Evolutionary conservation across 1,284 basidiomycete genomes (phyloP).

Genomic region (Mrakiaceae sp.): DNA sequence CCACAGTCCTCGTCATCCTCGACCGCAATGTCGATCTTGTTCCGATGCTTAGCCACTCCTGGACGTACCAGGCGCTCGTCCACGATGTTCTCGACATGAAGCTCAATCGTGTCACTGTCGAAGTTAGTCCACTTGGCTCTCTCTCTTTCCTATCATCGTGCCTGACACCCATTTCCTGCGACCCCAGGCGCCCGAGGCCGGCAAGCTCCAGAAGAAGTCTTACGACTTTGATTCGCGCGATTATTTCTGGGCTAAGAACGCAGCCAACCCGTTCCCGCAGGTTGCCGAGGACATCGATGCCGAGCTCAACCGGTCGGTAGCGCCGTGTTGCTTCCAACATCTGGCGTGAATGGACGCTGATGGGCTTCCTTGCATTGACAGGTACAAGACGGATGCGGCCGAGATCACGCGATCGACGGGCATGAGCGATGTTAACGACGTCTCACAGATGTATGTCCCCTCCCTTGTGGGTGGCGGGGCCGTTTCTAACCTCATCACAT

Average conservation of each 20-base stretch:
- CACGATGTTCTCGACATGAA: constrained; percentile 97
- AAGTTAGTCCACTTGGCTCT: constrained; percentile 29
- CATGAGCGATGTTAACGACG: constrained; percentile 90
- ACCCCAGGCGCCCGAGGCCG: constrained; percentile 40
- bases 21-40: constrained; percentile 94
- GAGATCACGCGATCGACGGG: constrained; percentile 95
- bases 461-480: constrained; percentile 15
- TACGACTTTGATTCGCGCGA: constrained; percentile 98
- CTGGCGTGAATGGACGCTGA: too few species aligned
- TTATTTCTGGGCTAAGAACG: constrained; percentile 98
- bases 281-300: constrained; percentile 95
- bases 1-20: constrained; percentile 73
- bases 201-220: constrained; percentile 61
- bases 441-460: constrained; percentile 67
- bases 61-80: constrained; percentile 98
- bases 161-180: background rate
- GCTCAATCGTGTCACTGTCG: constrained; percentile 84
- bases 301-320: constrained; percentile 59
- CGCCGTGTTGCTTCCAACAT: too few species aligned
- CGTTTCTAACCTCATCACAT: background rate
- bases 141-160: background rate
- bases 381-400: constrained; percentile 90
- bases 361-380: constrained; percentile 7
- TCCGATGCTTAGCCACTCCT: constrained; percentile 90
- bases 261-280: constrained; percentile 91